A percentile compares a stretch with the other conserved stretches of the same genome.
These are phyloP conservation scores for Phalaenopsis aphrodite DNA, from an alignment of 106 monocot genomes.

Conservation along the genomic window DNA sequence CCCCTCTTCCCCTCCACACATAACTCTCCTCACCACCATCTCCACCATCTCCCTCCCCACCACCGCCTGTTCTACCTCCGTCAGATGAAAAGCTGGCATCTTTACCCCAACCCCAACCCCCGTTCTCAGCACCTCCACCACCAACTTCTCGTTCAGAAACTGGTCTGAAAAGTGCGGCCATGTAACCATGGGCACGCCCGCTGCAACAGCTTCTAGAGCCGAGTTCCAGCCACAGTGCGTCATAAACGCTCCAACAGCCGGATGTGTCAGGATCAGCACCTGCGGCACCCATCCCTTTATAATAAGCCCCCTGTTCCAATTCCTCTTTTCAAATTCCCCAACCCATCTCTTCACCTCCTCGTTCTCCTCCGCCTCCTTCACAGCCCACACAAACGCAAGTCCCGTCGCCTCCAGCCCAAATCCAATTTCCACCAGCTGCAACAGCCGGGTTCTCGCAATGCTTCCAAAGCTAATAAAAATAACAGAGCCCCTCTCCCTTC, in stretches of 20 bases:
- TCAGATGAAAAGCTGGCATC: neutral
- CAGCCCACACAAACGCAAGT: constrained; percentile 9
- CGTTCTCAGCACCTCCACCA: constrained; percentile 31
- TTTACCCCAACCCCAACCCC: constrained; percentile 29
- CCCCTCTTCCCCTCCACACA: constrained; percentile 36
- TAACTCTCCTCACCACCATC: constrained; percentile 25
- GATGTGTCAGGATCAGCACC: constrained; percentile 41
- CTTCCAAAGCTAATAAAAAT: constrained; percentile 18
- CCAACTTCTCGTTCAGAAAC: constrained; percentile 39
- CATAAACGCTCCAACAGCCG: constrained; percentile 40
- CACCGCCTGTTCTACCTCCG: neutral
- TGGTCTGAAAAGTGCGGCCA: constrained; percentile 48
- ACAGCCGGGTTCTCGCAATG: neutral
- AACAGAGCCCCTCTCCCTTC: neutral
- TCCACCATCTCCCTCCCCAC: constrained; percentile 23
- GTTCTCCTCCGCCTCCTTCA: constrained; percentile 9
- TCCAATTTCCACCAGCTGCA: constrained; percentile 12
- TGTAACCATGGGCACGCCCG: constrained; percentile 34
- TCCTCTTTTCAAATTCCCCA: constrained; percentile 10
- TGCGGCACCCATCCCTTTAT: constrained; percentile 10
- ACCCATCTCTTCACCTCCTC: constrained; percentile 13
- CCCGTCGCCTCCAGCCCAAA: constrained; percentile 1
- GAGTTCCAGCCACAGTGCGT: constrained; percentile 81
- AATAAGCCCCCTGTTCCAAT: neutral
- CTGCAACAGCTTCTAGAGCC: constrained; percentile 34